A percentile compares a stretch with the other conserved stretches of the same genome.
Conservation (phyloP, 768 basidiomycete species). For the Boletus vinaceobasis region DNA sequence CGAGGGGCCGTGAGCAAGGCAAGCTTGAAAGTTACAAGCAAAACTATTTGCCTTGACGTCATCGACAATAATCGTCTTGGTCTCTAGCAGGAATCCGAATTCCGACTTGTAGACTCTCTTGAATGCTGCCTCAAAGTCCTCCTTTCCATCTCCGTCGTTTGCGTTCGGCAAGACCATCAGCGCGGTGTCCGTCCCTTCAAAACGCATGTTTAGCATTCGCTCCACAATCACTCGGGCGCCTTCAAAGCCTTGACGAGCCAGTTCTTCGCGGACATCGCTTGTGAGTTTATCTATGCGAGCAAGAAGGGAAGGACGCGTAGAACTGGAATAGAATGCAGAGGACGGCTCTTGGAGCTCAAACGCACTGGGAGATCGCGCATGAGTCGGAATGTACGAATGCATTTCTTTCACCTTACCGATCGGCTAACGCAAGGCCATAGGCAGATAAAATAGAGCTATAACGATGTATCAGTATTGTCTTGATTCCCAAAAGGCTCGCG, state of each 20-base stretch:
- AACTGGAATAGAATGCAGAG: slow-evolving; percentile 69
- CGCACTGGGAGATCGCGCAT: slow-evolving; percentile 45
- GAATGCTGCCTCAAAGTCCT: slow-evolving; percentile 81
- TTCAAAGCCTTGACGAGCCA: slow-evolving; percentile 80
- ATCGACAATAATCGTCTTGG: slow-evolving; percentile 81
- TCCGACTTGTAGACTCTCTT: slow-evolving; percentile 76
- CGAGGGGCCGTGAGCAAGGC: not conserved
- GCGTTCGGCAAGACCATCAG: slow-evolving; percentile 73
- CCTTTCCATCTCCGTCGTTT: slow-evolving; percentile 49
- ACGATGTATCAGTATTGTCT: slow-evolving; percentile 82
- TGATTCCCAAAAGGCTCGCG: slow-evolving; percentile 80
- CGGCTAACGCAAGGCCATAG: slow-evolving; percentile 90
- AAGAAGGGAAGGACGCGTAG: slow-evolving; percentile 52
- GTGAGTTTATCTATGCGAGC: slow-evolving; percentile 70
- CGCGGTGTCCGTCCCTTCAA: slow-evolving; percentile 90
- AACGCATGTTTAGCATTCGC: slow-evolving; percentile 87
- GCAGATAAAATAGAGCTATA: slow-evolving; percentile 93
- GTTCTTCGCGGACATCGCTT: slow-evolving; percentile 57
- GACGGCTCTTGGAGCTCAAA: slow-evolving; percentile 88
- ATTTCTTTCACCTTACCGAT: slow-evolving; percentile 42
- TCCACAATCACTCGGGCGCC: slow-evolving; percentile 69
- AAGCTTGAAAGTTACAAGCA: not conserved
- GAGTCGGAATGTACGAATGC: not conserved
- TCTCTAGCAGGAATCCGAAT: slow-evolving; percentile 89
- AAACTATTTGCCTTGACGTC: slow-evolving; percentile 70